phyloP scores from a whole-genome alignment of 176 grass and related monocot genomes.

The Cenchrus fungigraminus region DNA sequence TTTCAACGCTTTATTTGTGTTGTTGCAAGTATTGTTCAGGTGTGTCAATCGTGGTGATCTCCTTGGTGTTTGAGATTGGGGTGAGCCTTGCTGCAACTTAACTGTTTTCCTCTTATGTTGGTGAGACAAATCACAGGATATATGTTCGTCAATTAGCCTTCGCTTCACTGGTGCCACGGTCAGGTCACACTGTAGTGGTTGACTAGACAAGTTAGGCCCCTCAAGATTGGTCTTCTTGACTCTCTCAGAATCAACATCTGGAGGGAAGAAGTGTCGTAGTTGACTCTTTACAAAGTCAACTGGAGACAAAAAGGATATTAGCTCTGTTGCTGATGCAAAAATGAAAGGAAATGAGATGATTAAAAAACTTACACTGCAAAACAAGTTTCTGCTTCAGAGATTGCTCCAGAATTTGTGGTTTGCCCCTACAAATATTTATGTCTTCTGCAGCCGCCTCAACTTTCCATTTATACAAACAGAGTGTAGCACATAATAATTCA shows the following conservation, averaged over 20 bases:
- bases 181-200: constrained; percentile 20
- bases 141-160: constrained; percentile 29
- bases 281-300: constrained; percentile 54
- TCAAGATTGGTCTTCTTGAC: constrained; percentile 12
- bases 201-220: constrained; percentile 31
- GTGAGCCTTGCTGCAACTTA: constrained; percentile 27
- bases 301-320: constrained; percentile 33
- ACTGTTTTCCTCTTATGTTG: constrained; percentile 16
- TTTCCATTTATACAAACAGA: constrained; percentile 61
- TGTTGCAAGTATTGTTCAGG: constrained; percentile 14
- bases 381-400: constrained; percentile 54
- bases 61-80: constrained; percentile 31
- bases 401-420: constrained; percentile 30
- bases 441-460: constrained; percentile 36
- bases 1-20: constrained; percentile 14
- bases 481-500: constrained; percentile 51
- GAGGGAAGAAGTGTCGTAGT: constrained; percentile 46
- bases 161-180: constrained; percentile 19
- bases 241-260: constrained; percentile 27
- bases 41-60: constrained; percentile 50
- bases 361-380: constrained; percentile 45
- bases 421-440: constrained; percentile 46
- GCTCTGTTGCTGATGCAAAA: constrained; percentile 6
- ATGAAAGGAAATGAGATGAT: constrained; percentile 6
- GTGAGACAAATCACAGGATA: constrained; percentile 32